phyloP scores from a whole-genome alignment of 148 eudicot species.

The Chenopodium album region DNA sequence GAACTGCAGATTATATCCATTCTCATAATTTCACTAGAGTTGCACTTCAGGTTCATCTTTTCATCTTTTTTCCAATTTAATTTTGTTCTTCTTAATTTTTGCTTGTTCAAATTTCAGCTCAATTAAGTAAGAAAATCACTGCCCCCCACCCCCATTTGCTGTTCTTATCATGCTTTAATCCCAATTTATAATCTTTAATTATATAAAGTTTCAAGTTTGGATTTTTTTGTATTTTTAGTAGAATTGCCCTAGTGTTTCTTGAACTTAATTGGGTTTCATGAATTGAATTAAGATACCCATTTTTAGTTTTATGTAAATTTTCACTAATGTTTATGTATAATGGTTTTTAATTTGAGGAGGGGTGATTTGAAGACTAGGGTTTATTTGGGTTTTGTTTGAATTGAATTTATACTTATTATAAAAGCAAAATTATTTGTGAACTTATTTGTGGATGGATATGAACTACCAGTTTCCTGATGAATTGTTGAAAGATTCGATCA shows the following conservation, averaged over 20 bases:
- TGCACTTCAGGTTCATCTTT: slow-evolving; percentile 67
- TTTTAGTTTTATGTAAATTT: background rate
- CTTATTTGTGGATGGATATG: slow-evolving; percentile 20
- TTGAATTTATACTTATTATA: background rate
- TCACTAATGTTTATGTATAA: background rate
- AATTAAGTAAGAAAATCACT: background rate
- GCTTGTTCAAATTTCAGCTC: background rate
- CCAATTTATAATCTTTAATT: background rate
- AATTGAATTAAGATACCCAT: background rate
- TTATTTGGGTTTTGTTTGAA: background rate
- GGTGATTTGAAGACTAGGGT: slow-evolving; percentile 11
- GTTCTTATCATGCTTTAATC: background rate
- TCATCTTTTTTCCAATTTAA: background rate
- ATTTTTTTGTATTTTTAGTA: background rate
- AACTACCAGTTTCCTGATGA: slow-evolving; percentile 83
- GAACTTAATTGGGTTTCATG: background rate
- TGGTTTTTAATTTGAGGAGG: background rate
- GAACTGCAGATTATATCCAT: slow-evolving; percentile 56
- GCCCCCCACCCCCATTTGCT: background rate
- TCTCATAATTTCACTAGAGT: slow-evolving; percentile 51
- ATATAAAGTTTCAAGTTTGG: background rate
- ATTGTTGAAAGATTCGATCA: slow-evolving; percentile 70
- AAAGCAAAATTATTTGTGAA: background rate
- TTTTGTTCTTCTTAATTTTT: background rate
- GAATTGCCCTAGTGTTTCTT: background rate